Evolutionary conservation across 441 rosid genomes (phyloP).

Genomic region (Adansonia madagascariensis): DNA sequence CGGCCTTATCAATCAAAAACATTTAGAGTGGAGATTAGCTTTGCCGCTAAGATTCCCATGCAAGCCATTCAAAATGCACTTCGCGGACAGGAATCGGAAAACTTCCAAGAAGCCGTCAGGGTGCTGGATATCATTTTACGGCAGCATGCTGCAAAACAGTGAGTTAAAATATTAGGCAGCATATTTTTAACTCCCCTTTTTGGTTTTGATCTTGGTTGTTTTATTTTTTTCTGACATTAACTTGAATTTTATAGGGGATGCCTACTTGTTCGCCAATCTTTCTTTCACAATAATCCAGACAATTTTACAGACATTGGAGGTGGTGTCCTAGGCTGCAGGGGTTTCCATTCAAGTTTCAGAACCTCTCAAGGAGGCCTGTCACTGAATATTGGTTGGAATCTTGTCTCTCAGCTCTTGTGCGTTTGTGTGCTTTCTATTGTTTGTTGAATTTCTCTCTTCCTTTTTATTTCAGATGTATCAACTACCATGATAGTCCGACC

Average conservation of each 20-base stretch:
- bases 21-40: conserved; percentile 51
- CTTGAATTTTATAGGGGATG: conserved; percentile 50
- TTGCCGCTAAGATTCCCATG: conserved; percentile 57
- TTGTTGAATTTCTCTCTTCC: conserved; percentile 21
- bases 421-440: conserved; percentile 11
- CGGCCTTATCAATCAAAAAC: conserved; percentile 47
- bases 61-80: conserved; percentile 59
- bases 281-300: conserved; percentile 48
- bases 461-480: conserved; percentile 49
- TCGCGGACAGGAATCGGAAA: conserved; percentile 53
- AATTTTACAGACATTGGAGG: conserved; percentile 51
- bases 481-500: conserved; percentile 59
- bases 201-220: not conserved
- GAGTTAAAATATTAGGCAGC: conserved; percentile 30
- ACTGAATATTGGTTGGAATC: conserved; percentile 52
- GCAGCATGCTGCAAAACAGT: conserved; percentile 66
- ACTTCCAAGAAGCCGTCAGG: conserved; percentile 52
- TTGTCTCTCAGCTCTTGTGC: not conserved
- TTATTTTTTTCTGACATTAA: not conserved
- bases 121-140: conserved; percentile 57
- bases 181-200: not conserved
- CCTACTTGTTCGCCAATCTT: conserved; percentile 66
- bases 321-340: conserved; percentile 71
- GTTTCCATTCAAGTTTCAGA: conserved; percentile 80
- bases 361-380: conserved; percentile 68